Conservation (phyloP, 129 eudicot species). For the Oenanthe sinensis region DNA sequence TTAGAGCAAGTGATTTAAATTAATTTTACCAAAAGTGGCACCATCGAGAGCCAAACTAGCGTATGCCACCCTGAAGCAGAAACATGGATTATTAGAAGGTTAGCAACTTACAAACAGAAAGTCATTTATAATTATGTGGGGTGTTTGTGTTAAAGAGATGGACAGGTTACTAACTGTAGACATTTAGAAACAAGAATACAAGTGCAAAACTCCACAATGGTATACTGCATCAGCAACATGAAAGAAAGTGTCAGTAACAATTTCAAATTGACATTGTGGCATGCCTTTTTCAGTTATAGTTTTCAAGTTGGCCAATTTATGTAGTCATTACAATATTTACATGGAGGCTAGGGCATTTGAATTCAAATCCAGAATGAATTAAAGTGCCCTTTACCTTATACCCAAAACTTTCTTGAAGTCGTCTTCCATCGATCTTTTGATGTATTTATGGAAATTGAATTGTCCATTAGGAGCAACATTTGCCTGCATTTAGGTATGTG, state of each 20-base stretch:
- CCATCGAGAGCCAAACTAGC: constrained; percentile 41
- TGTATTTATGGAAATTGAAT: constrained; percentile 70
- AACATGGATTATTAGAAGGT: not conserved
- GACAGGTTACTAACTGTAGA: constrained; percentile 32
- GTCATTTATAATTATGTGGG: not conserved
- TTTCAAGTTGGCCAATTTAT: not conserved
- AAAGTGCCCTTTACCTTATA: constrained; percentile 36
- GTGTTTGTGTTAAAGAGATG: not conserved
- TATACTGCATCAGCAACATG: constrained; percentile 32
- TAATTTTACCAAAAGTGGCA: constrained; percentile 53
- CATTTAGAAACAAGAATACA: constrained; percentile 44
- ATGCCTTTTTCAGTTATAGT: not conserved
- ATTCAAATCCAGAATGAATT: not conserved
- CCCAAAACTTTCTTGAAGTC: constrained; percentile 69
- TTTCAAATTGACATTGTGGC: not conserved
- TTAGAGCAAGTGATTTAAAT: not conserved
- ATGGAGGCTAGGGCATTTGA: not conserved
- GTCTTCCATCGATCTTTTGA: constrained; percentile 75
- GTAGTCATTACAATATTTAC: not conserved
- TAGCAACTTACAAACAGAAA: not conserved
- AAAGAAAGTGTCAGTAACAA: not conserved
- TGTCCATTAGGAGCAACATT: constrained; percentile 60
- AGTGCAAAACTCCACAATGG: constrained; percentile 60
- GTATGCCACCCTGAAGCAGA: constrained; percentile 67
- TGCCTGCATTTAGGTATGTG: constrained; percentile 27